Evolutionary conservation across 768 basidiomycete species (phyloP), one percentile per base, ranked within the genome.

Genomic region (Leccinum boreale): DNA sequence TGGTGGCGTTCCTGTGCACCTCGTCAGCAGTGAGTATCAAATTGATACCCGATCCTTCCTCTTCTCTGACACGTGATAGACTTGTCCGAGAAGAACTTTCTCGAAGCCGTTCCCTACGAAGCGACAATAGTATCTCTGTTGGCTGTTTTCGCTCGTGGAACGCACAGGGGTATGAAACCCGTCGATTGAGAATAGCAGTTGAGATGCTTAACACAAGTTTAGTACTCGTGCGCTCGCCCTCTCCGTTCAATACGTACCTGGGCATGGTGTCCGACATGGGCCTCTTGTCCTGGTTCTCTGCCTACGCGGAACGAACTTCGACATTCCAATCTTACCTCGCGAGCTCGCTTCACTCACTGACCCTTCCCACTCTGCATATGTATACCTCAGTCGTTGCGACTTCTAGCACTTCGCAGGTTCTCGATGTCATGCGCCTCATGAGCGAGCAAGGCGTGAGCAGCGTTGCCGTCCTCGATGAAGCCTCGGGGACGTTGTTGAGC

Each of bases 341-440:
- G 36, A 85, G 81, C 56, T 79, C 86, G 2, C 79, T 90, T 12
- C 70, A 74, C 49, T 75, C 78, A 5, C 75, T 87, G 28, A 75
- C 81, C 7, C 79, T 89, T 35, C 89, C 87, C 21, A 90, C 85
- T 5, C 71, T 90, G 5, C 79, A 85, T 60, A 75, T 89, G 36
- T 82, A 85, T 63, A 65, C 78, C 2, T 79, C 84, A 1, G 85
- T 92, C 17, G 77, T 92, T 9, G 81, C 88, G 7, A 75, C 84
- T 5, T 78, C 79, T 5, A 83, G 87, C 46, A 78, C 76, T 15
- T 81, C 83, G 2, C 80, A 80, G 19, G 86, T 92, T 24, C 74
- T 92, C 51, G 87, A 90, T 68, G 90, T 90, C 5, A 93, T 93
- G 91, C 83, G 78, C 58, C 76, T 89, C 28, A 92, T 93, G 90